Conservation (phyloP, 768 basidiomycete genomes). For the Amyloporia xantha region DNA sequence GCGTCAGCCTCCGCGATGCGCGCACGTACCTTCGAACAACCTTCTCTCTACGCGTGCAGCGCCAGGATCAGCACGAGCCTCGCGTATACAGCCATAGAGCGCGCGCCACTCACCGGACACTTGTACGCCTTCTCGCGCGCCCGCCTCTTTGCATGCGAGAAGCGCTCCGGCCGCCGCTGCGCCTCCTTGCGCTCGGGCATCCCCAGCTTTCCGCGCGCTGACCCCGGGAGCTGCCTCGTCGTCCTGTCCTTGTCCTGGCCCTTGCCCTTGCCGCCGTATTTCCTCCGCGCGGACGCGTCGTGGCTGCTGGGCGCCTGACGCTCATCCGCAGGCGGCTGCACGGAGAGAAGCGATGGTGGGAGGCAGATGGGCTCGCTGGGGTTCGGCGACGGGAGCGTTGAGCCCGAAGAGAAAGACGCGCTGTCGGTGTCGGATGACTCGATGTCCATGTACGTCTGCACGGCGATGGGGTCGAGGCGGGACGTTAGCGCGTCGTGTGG, state of each 20-base stretch:
- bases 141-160: slow-evolving; percentile 7
- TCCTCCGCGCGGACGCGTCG: neutral
- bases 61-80: no score
- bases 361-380: slow-evolving; percentile 17
- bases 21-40: slow-evolving; percentile 46
- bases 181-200: neutral
- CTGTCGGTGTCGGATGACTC: slow-evolving; percentile 5
- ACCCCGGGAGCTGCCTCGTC: neutral
- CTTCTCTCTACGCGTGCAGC: no score
- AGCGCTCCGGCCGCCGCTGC: neutral
- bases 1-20: neutral
- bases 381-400: slow-evolving; percentile 9
- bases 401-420: slow-evolving; percentile 1
- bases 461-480: slow-evolving; percentile 2
- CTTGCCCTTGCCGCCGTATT: neutral
- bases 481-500: neutral
- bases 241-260: neutral
- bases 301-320: neutral
- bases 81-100: neutral
- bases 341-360: slow-evolving; percentile 19
- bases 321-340: slow-evolving; percentile 8
- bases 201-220: neutral
- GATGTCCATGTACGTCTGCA: neutral
- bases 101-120: slow-evolving; percentile 37
- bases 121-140: slow-evolving; percentile 39